Conservation (phyloP, 352 stramenopile species). For the Phytopythium ostracodes region DNA sequence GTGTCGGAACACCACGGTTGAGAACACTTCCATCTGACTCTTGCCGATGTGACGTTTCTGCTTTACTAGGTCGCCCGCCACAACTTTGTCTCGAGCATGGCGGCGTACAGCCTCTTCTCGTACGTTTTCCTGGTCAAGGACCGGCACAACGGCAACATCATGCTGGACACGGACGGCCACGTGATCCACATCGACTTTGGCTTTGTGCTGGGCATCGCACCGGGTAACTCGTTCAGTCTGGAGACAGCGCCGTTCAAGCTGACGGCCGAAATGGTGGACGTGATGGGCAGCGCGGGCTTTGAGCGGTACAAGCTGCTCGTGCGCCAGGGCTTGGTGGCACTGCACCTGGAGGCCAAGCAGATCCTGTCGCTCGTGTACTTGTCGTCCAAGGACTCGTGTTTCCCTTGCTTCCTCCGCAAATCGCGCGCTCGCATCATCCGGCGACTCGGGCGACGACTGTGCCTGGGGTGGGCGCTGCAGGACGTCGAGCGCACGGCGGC, state of each 20-base stretch:
- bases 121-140: conserved; percentile 98
- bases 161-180: conserved; percentile 93
- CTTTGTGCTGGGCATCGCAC: conserved; percentile 97
- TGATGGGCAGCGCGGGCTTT: conserved; percentile 88
- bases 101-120: conserved; percentile 94
- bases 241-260: conserved; percentile 98
- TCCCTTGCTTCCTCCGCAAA: conserved; percentile 88
- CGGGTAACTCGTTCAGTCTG: conserved; percentile 95
- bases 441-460: conserved; percentile 50
- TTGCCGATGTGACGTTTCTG: not conserved
- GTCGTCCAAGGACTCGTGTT: conserved; percentile 90
- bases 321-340: conserved; percentile 90
- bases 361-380: conserved; percentile 90
- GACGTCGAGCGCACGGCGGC: conserved; percentile 51
- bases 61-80: conserved; percentile 65
- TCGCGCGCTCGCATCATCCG: conserved; percentile 41
- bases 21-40: not conserved
- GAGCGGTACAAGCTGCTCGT: conserved; percentile 91
- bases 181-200: conserved; percentile 99
- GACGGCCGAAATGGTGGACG: conserved; percentile 95
- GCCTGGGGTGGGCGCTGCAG: conserved; percentile 41
- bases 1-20: not conserved
- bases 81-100: conserved; percentile 95
- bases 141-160: conserved; percentile 98
- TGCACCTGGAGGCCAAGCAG: conserved; percentile 92